Evolutionary conservation across 1,139 yeast genomes (phyloP).

Genomic region (Pichia sp.): DNA sequence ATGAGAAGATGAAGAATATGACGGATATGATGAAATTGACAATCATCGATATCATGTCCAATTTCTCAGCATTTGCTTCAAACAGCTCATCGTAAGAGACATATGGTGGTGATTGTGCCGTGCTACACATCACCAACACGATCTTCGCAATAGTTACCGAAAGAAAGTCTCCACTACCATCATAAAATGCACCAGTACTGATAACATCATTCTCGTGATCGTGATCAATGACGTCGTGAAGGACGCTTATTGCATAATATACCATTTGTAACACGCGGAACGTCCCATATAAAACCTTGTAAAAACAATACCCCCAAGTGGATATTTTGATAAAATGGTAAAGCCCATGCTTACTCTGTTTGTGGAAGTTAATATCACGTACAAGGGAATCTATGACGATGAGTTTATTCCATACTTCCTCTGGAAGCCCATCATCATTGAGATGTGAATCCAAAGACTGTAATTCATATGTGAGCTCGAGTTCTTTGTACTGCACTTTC

Average conservation of each 20-base stretch:
- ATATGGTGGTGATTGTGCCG: not conserved
- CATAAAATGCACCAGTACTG: conserved; percentile 13
- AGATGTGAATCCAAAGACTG: conserved; percentile 1
- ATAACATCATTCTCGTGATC: conserved; percentile 12
- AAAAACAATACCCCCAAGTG: conserved; percentile 61
- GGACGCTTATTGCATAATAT: conserved; percentile 4
- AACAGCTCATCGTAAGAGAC: conserved; percentile 23
- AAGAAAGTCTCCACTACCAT: conserved; percentile 44
- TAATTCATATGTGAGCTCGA: conserved; percentile 17
- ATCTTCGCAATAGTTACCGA: conserved; percentile 60
- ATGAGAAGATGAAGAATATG: conserved; percentile 57
- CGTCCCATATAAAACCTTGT: conserved; percentile 41
- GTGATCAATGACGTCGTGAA: not conserved
- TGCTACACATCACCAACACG: conserved; percentile 12
- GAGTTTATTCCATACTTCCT: conserved; percentile 3
- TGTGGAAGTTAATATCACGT: conserved; percentile 4
- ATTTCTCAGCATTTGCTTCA: conserved; percentile 29
- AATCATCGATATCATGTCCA: conserved; percentile 54
- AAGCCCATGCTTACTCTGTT: conserved; percentile 1
- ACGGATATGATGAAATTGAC: conserved; percentile 61
- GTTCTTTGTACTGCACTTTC: conserved; percentile 7
- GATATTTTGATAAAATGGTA: conserved; percentile 1
- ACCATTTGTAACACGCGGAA: conserved; percentile 2
- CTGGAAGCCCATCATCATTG: not conserved
- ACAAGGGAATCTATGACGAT: conserved; percentile 8